Base-by-base conservation (phyloP, 306 rosid genomes). In the Fragaria vesca region DNA sequence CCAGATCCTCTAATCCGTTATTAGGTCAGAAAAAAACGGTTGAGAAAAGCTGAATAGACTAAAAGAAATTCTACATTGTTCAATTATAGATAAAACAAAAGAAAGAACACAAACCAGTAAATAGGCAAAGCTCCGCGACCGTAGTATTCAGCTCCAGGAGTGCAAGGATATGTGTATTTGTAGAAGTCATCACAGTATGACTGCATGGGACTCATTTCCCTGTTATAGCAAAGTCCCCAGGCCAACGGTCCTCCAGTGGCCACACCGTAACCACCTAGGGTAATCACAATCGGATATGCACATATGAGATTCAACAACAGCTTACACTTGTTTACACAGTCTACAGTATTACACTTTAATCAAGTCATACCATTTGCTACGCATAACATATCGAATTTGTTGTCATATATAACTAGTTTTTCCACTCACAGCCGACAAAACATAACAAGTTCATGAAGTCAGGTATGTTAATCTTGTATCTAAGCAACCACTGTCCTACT, bases 61-160 rank as follows among this genome's bases (percentile, higher is more conserved):
- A 24, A n/a, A 30, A 74, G 32, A 13, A 69, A 21, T 17, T 21
- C 30, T 0, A n/a, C 50, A 73, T 5, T 28, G 24, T n/a, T 47
- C 77, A 43, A 69, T 34, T 46, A 15, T 73, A 45, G 40, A 51
- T 5, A 58, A 51, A 57, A 46, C 71, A 74, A 42, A 71, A 34
- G 36, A 63, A 32, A 63, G 57, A 30, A 66, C 28, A 68, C 90
- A 48, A 74, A 95, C 99, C 99, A 93, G 94, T 82, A 95, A 81
- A 95, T 77, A 36, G 97, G 99, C 65, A 95, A 55, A 79, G 99
- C 99, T 55, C 99, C 99, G n/a, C 99, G 99, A 69, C 99, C 99
- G 15, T 88, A 93, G 87, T 95, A 95, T 0, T 87, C 86, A 13
- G 96, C 97, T 40, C 97, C 96, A 36, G 99, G 98, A 73, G 90